Base-by-base conservation (phyloP, 169 alveolate species). In the Sarcocystis neurona region DNA sequence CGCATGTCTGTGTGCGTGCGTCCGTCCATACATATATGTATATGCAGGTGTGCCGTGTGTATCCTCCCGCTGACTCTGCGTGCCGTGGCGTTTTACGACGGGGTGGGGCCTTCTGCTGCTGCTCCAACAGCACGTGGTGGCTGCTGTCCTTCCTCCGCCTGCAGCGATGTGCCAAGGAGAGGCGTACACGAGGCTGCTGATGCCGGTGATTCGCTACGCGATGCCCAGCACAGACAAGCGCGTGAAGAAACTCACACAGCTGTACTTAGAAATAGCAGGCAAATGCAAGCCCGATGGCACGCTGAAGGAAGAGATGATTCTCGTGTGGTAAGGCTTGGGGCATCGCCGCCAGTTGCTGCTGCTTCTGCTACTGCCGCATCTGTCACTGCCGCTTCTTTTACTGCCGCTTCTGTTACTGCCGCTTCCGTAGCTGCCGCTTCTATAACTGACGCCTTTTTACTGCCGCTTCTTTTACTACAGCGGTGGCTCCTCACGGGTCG, bases 191-290 rank as follows among this genome's bases (percentile, higher is more conserved):
- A 48, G 85, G 39, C 85, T 68, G 50, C 77, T 85, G 60, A 63
- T 85, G 90, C n/a, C 84, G 56, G 89, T 89, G 0, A 89, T 89
- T 56, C 88, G 87, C 32, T 89, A 39, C 48, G 72, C 53, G 47
- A 77, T 89, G 63, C 80, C 92, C 15, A 75, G 88, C 75, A 78
- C 58, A 50, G 58, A 92, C 78, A 94, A 93, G 72, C 91, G 95
- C 37, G 90, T 97, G n/a, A 97, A 97, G 93, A 97, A 97, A 93
- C 93, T 97, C 32, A 87, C 96, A 34, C 94, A 96, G 66, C 93
- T 96, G 47, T 97, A 79, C 44, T 96, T 98, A 97, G 99, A 97
- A 94, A 94, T 96, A 30, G 96, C 96, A 10, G 99, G 97, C 85
- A 97, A 97, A 87, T 94, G 96, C 66, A 96, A 97, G 68, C 91